Evolutionary conservation across 768 basidiomycete genomes (phyloP).

Genomic region (Suillus brevipes): DNA sequence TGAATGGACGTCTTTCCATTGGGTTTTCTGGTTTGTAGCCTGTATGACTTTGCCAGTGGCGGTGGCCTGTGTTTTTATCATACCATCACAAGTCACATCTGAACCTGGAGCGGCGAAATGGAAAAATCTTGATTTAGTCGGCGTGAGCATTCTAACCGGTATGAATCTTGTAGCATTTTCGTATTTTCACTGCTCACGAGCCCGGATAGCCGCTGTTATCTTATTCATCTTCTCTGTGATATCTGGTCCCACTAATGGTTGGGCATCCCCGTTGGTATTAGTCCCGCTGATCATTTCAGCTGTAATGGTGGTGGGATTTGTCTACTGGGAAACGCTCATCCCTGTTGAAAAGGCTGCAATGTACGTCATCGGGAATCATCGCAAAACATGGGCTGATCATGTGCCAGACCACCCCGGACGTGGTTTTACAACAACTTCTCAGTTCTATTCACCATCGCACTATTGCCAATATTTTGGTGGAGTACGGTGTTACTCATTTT

Average conservation of each 20-base stretch:
- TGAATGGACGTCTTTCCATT: slow-evolving; percentile 39
- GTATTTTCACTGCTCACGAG: background rate
- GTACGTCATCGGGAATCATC: slow-evolving; percentile 26
- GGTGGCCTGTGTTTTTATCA: slow-evolving; percentile 31
- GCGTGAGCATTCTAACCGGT: slow-evolving; percentile 40
- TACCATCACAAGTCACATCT: slow-evolving; percentile 29
- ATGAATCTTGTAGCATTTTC: background rate
- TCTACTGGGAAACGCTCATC: slow-evolving; percentile 48
- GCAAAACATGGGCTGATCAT: background rate
- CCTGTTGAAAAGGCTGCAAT: slow-evolving; percentile 43
- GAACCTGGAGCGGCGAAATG: slow-evolving; percentile 18
- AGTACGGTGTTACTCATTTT: slow-evolving; percentile 33
- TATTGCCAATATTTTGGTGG: slow-evolving; percentile 47
- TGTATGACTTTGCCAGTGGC: slow-evolving; percentile 38
- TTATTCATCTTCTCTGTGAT: slow-evolving; percentile 42
- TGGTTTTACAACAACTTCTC: slow-evolving; percentile 45
- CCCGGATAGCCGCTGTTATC: slow-evolving; percentile 27
- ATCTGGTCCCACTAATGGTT: slow-evolving; percentile 48
- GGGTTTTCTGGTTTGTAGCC: slow-evolving; percentile 44
- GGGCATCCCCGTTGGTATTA: slow-evolving; percentile 46
- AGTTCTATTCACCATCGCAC: slow-evolving; percentile 37
- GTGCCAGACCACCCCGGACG: slow-evolving; percentile 38
- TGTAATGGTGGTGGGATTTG: slow-evolving; percentile 42
- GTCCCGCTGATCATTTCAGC: slow-evolving; percentile 47
- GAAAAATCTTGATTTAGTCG: slow-evolving; percentile 39